Percentiles rank a stretch among this genome's conserved stretches.
These are phyloP conservation scores for Russula earlei DNA, from an alignment of 768 basidiomycete species.

Conservation along the genomic window DNA sequence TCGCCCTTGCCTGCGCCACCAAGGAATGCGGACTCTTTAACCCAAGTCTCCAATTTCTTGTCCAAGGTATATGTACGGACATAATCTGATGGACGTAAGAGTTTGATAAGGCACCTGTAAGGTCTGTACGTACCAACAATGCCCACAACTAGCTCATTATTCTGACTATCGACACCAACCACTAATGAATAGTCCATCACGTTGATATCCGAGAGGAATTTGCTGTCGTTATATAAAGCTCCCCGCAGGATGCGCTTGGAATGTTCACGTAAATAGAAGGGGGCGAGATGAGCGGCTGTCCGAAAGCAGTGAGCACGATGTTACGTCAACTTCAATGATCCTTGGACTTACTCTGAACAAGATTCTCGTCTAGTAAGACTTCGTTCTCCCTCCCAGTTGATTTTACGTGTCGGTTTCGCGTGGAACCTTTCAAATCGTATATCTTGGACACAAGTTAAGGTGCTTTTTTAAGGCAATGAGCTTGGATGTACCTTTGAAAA, in stretches of 20 bases:
- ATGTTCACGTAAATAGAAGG: slow-evolving; percentile 94
- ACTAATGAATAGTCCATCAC: slow-evolving; percentile 98
- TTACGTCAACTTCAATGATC: background rate
- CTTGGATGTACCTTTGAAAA: slow-evolving; percentile 69
- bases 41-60: slow-evolving; percentile 97
- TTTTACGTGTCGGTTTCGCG: slow-evolving; percentile 85
- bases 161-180: slow-evolving; percentile 85
- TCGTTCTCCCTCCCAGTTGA: slow-evolving; percentile 87
- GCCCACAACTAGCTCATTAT: slow-evolving; percentile 88
- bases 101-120: background rate
- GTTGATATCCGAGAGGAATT: slow-evolving; percentile 87
- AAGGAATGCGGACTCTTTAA: slow-evolving; percentile 89
- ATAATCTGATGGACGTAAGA: slow-evolving; percentile 52
- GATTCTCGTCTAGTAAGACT: slow-evolving; percentile 92
- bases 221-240: slow-evolving; percentile 90
- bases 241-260: slow-evolving; percentile 87
- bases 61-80: slow-evolving; percentile 97
- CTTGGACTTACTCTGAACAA: slow-evolving; percentile 63
- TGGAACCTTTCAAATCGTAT: slow-evolving; percentile 96
- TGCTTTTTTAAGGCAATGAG: background rate
- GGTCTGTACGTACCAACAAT: slow-evolving; percentile 71
- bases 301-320: background rate
- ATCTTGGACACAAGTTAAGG: slow-evolving; percentile 43
- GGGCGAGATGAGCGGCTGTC: slow-evolving; percentile 75
- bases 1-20: slow-evolving; percentile 78